Evolutionary conservation across 2,329 filamentous ascomycete species (phyloP).

Genomic region (Fonsecaea erecta): DNA sequence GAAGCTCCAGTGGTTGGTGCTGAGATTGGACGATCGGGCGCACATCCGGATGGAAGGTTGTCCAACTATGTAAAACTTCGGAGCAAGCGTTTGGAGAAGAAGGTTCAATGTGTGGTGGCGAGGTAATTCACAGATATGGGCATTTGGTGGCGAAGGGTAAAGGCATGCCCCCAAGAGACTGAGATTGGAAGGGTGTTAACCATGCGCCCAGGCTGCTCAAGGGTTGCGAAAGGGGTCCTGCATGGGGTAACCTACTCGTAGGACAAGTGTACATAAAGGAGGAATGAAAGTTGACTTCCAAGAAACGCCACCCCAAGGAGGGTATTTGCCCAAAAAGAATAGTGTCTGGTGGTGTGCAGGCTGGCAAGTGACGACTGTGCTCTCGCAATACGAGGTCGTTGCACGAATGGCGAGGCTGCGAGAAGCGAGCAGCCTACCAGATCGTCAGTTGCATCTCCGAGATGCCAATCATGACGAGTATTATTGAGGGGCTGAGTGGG

Average conservation of each 20-base stretch:
- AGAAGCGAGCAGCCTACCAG: conserved; percentile 1
- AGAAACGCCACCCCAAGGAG: not conserved
- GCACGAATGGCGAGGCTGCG: conserved; percentile 17
- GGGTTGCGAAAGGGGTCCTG: not conserved
- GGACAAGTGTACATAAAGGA: not conserved
- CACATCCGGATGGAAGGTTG: not conserved
- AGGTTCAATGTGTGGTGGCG: not conserved
- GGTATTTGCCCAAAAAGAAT: not conserved
- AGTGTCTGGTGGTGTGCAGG: not conserved
- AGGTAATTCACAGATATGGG: not conserved
- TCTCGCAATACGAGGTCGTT: conserved; percentile 1
- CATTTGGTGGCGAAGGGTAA: not conserved
- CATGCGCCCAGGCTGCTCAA: not conserved
- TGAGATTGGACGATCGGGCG: not conserved
- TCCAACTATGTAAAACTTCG: not conserved
- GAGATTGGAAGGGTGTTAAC: not conserved
- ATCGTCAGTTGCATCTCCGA: not conserved
- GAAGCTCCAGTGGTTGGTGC: not conserved
- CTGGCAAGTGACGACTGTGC: not conserved
- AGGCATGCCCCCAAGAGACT: not conserved
- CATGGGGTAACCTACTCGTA: not conserved
- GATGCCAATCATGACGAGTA: not conserved
- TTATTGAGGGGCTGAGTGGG: not conserved
- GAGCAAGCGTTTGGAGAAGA: not conserved
- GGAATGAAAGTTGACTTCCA: not conserved